phyloP scores from a whole-genome alignment of 78 protist species.

The Dictyostelium discoideum region DNA sequence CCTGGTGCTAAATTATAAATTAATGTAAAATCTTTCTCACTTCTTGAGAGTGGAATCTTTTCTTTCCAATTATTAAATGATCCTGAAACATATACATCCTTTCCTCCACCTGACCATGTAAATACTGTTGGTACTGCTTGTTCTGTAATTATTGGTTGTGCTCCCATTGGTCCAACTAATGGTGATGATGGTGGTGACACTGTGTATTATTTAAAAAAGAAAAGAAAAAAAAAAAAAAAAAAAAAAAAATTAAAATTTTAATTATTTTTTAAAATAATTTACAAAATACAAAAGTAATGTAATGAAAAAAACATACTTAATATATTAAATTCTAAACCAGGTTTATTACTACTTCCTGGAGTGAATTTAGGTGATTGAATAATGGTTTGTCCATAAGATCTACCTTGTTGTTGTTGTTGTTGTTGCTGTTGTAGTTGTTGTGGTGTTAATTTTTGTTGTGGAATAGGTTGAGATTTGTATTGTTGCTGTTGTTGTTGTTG shows the following conservation, averaged over 20 bases:
- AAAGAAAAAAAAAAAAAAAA: too few species aligned
- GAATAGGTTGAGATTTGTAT: not conserved
- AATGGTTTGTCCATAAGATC: slow-evolving; percentile 11
- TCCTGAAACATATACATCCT: slow-evolving; percentile 81
- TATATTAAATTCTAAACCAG: slow-evolving; percentile 46
- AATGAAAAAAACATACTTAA: slow-evolving; percentile 33
- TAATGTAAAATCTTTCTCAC: slow-evolving; percentile 81
- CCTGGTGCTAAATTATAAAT: slow-evolving; percentile 88
- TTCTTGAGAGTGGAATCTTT: slow-evolving; percentile 74
- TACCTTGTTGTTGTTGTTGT: not conserved
- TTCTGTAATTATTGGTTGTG: not conserved
- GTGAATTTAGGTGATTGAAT: not conserved
- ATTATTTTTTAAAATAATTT: not conserved
- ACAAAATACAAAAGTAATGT: not conserved
- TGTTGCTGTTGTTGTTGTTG: not conserved
- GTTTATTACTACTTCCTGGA: slow-evolving; percentile 2
- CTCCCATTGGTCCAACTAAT: slow-evolving; percentile 53
- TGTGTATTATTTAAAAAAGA: not conserved
- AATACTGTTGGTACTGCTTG: slow-evolving; percentile 85
- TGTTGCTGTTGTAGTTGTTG: slow-evolving; percentile 5
- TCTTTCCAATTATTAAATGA: slow-evolving; percentile 87
- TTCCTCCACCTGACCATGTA: slow-evolving; percentile 87
- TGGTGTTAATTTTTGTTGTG: not conserved
- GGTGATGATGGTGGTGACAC: slow-evolving; percentile 85
- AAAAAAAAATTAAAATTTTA: not conserved